Conservation (phyloP, 108 stramenopile genomes). For the Fragilaria crotonensis region DNA sequence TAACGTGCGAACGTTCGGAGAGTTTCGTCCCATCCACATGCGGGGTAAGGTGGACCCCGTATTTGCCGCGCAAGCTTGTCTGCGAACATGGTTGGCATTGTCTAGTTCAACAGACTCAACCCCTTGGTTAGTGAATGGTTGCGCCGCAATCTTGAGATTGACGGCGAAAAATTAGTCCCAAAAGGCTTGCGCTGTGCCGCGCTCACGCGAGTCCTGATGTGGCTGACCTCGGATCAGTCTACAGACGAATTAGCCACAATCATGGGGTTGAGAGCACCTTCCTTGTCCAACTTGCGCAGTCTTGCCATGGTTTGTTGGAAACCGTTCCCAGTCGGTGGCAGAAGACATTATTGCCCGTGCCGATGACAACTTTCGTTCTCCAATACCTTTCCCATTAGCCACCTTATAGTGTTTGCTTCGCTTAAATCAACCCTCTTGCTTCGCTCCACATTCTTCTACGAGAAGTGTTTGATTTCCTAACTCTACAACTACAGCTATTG, state of each 20-base stretch:
- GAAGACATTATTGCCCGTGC: no score
- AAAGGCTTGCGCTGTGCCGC: slow-evolving; percentile 74
- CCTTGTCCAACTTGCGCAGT: slow-evolving; percentile 50
- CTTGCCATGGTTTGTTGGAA: slow-evolving; percentile 68
- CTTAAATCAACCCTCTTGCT: no score
- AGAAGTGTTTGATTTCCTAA: no score
- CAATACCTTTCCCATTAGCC: no score
- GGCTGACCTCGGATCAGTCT: slow-evolving; percentile 28
- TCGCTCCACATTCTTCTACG: no score
- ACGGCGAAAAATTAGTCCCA: slow-evolving; percentile 6
- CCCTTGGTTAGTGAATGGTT: slow-evolving; percentile 19
- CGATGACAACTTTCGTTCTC: no score
- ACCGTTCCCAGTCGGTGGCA: slow-evolving; percentile 43
- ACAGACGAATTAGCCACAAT: slow-evolving; percentile 28
- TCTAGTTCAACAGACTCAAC: neutral
- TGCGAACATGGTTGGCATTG: slow-evolving; percentile 53
- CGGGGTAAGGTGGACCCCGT: slow-evolving; percentile 63
- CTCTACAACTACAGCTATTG: no score
- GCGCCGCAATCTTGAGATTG: slow-evolving; percentile 21
- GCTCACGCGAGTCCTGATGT: slow-evolving; percentile 54
- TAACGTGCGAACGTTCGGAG: slow-evolving; percentile 55
- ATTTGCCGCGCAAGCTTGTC: slow-evolving; percentile 51
- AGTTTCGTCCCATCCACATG: slow-evolving; percentile 39
- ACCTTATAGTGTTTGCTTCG: no score
- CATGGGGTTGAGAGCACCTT: slow-evolving; percentile 45